Conservation (phyloP, 2,329 filamentous ascomycete genomes). For the Dryadomyces quercus-mongolicae region DNA sequence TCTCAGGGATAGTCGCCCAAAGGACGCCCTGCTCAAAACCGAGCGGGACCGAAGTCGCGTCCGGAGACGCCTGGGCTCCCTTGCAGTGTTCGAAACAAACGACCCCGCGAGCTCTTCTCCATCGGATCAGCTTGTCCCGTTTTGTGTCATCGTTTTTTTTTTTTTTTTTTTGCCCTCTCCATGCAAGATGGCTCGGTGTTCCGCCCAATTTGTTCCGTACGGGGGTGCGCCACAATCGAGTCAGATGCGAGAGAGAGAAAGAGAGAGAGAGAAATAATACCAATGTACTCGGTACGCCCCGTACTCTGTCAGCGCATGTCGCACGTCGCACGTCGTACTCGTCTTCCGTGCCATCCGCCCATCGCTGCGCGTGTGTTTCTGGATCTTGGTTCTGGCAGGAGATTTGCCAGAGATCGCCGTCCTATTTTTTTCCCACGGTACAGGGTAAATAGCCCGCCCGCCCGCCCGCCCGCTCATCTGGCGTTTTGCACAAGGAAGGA, state of each 20-base stretch:
- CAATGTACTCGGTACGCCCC: too few species aligned
- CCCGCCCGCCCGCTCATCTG: too few species aligned
- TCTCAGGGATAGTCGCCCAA: neutral
- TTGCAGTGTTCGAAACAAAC: slow-evolving; percentile 7
- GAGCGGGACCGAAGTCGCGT: slow-evolving; percentile 1
- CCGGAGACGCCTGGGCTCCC: neutral
- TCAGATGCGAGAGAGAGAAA: too few species aligned
- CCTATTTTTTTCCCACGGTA: neutral
- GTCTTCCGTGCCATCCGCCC: too few species aligned
- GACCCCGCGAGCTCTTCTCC: neutral
- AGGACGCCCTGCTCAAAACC: neutral
- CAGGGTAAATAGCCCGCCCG: too few species aligned
- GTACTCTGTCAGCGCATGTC: too few species aligned
- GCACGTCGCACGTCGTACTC: too few species aligned
- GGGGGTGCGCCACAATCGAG: too few species aligned
- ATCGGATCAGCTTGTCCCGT: neutral
- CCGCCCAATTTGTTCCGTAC: too few species aligned
- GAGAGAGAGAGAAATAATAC: too few species aligned
- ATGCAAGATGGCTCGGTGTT: neutral
- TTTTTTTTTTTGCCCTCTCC: neutral
- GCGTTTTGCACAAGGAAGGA: neutral
- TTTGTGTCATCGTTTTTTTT: neutral
- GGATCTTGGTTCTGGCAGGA: neutral
- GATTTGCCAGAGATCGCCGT: neutral
- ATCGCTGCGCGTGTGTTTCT: too few species aligned